A percentile compares a stretch with the other conserved stretches of the same genome.
These are phyloP conservation scores for Amanita polypyramis DNA, from an alignment of 768 basidiomycete genomes.

Conservation along the genomic window DNA sequence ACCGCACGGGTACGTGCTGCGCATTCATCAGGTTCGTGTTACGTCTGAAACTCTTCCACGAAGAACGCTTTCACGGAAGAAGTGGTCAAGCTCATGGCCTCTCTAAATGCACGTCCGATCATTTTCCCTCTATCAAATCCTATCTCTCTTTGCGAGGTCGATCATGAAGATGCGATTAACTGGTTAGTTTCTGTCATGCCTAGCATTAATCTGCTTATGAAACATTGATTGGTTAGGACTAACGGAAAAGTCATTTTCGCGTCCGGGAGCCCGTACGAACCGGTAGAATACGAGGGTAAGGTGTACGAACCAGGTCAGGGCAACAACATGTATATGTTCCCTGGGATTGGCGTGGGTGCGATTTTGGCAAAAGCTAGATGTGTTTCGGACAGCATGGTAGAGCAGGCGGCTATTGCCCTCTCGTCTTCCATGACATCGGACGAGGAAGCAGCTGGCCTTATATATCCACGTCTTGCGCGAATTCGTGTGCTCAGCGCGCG, in stretches of 20 bases:
- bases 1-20: slow-evolving; percentile 33
- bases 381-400: slow-evolving; percentile 62
- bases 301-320: slow-evolving; percentile 60
- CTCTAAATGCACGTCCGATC: slow-evolving; percentile 59
- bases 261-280: slow-evolving; percentile 59
- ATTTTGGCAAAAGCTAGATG: slow-evolving; percentile 47
- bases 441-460: slow-evolving; percentile 41
- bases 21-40: neutral
- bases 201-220: neutral
- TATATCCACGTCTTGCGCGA: slow-evolving; percentile 61
- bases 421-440: slow-evolving; percentile 44
- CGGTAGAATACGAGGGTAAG: slow-evolving; percentile 36
- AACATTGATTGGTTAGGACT: slow-evolving; percentile 31
- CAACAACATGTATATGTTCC: slow-evolving; percentile 73
- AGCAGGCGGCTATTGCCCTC: slow-evolving; percentile 53
- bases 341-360: slow-evolving; percentile 50
- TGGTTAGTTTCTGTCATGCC: slow-evolving; percentile 27
- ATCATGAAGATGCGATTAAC: slow-evolving; percentile 47
- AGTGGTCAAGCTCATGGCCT: slow-evolving; percentile 53
- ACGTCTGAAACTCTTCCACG: slow-evolving; percentile 14
- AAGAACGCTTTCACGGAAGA: slow-evolving; percentile 55
- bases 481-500: slow-evolving; percentile 56
- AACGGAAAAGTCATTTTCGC: slow-evolving; percentile 62
- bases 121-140: slow-evolving; percentile 80
- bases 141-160: slow-evolving; percentile 46